Evolutionary conservation across 2,329 filamentous ascomycete species (phyloP), one percentile per base, ranked within the genome.

Genomic region (Chaetomium olivaceum): DNA sequence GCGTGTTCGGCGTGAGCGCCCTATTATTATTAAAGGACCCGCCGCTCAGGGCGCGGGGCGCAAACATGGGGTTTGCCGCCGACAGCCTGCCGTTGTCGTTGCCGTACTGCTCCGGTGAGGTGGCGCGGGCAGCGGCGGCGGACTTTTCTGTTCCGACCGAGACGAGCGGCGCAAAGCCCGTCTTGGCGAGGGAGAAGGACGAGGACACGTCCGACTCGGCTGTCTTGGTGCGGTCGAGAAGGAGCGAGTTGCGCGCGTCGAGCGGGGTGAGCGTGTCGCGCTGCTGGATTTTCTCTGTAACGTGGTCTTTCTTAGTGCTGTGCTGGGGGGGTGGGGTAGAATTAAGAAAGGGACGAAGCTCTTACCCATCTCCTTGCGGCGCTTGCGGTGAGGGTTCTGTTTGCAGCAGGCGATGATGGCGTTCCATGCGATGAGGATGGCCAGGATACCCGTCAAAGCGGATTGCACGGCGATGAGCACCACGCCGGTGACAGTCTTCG

Each of bases 401-500:
- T 90, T 91, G 84, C 88, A 88, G 79, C 89, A 93, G 61, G 88
- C 85, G 72, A 92, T 91, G 74, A 97, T 87, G 56, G 92, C 92
- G 75, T 98, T 98, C 80, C 93, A 91, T 12, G 86, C 85, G 72
- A 99, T 96, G 33, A 98, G 83, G 60, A 98, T 90, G 3, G 92
- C 93, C 64, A 99, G 83, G 27, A 92, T 78, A 68, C 86, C 93
- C 6, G 93, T 96, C 71, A 99, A 80, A 0, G 89, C 86, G 0
- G 91, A 91, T 79, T 99, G 95, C 5, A 98, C 85, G n/a, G 89
- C 92, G 70, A 98, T 95, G 66, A 99, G 84, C 19, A 93, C 91
- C n/a, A 98, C 87, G 63, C 95, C 95, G 19, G 92, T 94, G 58
- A 98, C 87, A 0, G 95, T 98, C 81, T 97, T 92, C 11, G 94